Evolutionary conservation across 805 yeast genomes (phyloP), one percentile per base, ranked within the genome.

Genomic region (Myxozyma neglecta): DNA sequence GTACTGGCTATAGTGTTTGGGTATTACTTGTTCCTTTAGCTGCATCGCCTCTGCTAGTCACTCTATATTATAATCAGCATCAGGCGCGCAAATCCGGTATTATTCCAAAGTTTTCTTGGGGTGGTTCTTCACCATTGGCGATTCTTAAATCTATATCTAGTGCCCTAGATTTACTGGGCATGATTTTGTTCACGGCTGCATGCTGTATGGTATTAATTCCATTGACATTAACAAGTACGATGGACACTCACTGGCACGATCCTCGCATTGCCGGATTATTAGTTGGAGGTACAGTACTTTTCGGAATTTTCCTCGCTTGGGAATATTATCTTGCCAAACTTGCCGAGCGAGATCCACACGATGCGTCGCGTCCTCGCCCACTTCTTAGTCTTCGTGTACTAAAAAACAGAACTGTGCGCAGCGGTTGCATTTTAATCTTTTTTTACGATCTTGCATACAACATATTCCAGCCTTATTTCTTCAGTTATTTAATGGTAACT

Each of bases 181-280:
- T 84, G 35, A 62, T 83, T 6, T 70, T 85, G 24, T 71, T 86
- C 68, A 76, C 81, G 53, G 75, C 78, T 35, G 77, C 80, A 2
- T 75, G 86, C 29, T 88, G 88, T 50, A 81, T 85, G 70, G 77
- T 87, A 52, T 76, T 87, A 61, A 83, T 83, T 29, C 91, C 91
- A 37, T 76, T 87, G 66, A 86, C 90, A 13, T 70, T 87, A 45
- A 87, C 88, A 13, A 88, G 87, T 67, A 87, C 88, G 66, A 70
- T 73, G 50, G 53, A 68, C 1, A 64, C 74, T 2, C 75, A 75
- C 44, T 86, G 90, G 89, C 69, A 73, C 52, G 75, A 76, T 58
- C 86, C 81, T 10, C 75, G 79, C 40, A 78, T 83, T 64, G 79
- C 85, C 63, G 88, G 78, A 11, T 87, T 89, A 4, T 73, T 85